These are phyloP conservation scores for Cryphonectria japonica DNA, from an alignment of 2,329 filamentous ascomycete species.

Conservation along the genomic window DNA sequence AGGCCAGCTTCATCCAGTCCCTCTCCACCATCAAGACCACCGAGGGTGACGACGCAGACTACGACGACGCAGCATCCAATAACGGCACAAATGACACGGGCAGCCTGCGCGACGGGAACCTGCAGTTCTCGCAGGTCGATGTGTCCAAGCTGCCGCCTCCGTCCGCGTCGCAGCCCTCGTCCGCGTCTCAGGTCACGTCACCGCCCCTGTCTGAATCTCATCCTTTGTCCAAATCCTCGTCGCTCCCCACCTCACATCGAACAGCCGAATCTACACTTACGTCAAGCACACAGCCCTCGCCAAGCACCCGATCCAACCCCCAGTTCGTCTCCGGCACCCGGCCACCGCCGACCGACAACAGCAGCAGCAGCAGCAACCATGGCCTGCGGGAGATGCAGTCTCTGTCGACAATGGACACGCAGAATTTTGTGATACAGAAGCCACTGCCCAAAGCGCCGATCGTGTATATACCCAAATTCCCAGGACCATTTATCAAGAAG, in stretches of 20 bases:
- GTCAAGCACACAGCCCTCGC: conserved; percentile 1
- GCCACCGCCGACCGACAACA: background rate
- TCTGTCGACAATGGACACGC: conserved; percentile 23
- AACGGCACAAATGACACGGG: conserved; percentile 22
- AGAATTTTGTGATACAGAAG: conserved; percentile 21
- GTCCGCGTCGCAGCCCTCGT: background rate
- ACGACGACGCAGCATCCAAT: conserved; percentile 19
- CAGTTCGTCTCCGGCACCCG: background rate
- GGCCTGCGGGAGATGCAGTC: conserved; percentile 20
- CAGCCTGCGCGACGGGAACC: conserved; percentile 21
- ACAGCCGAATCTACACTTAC: background rate
- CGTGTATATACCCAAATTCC: conserved; percentile 24
- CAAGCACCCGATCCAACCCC: conserved; percentile 9
- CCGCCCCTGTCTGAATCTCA: conserved; percentile 10
- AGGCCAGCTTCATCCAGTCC: conserved; percentile 22
- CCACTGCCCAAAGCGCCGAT: conserved; percentile 26
- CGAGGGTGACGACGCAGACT: conserved; percentile 18
- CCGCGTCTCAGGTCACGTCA: conserved; percentile 5
- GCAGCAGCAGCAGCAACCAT: background rate
- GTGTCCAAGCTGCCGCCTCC: conserved; percentile 20
- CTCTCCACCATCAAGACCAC: conserved; percentile 21
- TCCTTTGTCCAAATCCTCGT: background rate
- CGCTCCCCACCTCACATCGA: background rate
- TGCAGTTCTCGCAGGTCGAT: conserved; percentile 22
- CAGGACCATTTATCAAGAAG: conserved; percentile 25